Evolutionary conservation across 805 yeast genomes (phyloP).

Genomic region (Suhomyces kilbournensis): DNA sequence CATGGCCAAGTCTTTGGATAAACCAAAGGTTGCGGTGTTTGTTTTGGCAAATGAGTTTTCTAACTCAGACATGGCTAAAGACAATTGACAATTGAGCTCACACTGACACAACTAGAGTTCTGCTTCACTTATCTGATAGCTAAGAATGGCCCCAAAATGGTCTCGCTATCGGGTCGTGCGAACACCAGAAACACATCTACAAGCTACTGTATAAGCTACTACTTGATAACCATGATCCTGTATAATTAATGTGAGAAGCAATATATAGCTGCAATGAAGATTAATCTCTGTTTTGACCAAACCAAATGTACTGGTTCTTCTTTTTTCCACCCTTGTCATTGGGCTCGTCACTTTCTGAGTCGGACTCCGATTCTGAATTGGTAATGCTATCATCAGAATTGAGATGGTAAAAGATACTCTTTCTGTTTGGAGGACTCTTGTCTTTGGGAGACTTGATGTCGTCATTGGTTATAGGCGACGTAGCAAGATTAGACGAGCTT

Average conservation of each 20-base stretch:
- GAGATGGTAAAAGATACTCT: constrained; percentile 32
- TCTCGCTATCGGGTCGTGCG: neutral
- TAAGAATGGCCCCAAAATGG: neutral
- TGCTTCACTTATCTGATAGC: neutral
- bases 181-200: neutral
- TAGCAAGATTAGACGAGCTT: constrained; percentile 3
- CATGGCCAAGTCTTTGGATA: constrained; percentile 34
- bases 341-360: constrained; percentile 1
- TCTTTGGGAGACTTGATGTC: neutral
- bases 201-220: neutral
- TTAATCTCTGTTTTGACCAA: constrained; percentile 26
- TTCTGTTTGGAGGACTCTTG: constrained; percentile 6
- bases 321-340: constrained; percentile 15
- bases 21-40: constrained; percentile 35
- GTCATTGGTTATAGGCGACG: neutral
- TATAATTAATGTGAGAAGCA: neutral
- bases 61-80: neutral
- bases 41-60: constrained; percentile 8
- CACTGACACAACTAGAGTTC: neutral
- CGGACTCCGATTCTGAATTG: constrained; percentile 7
- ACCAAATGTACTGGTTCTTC: constrained; percentile 31
- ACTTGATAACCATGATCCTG: neutral
- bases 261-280: no score
- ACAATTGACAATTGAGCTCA: neutral
- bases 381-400: constrained; percentile 15